phyloP scores from a whole-genome alignment of 108 stramenopile genomes.

The Fragilariopsis cylindrus region DNA sequence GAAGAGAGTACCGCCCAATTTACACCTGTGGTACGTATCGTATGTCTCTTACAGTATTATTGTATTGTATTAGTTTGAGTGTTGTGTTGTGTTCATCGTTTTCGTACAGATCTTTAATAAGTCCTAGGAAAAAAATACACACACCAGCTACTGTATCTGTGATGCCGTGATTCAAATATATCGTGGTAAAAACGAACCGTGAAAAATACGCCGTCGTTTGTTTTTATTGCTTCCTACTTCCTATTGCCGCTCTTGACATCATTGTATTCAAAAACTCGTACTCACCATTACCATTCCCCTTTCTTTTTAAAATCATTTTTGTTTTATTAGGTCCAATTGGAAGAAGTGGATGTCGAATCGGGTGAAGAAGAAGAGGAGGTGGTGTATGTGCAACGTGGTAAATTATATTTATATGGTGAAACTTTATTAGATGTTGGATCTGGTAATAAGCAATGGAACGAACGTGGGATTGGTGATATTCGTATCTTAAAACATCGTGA shows the following conservation, averaged over 20 bases:
- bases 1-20: no score
- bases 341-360: constrained; percentile 97
- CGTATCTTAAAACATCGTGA: constrained; percentile 95
- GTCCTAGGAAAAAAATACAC: neutral
- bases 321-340: constrained; percentile 84
- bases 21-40: no score
- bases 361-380: constrained; percentile 97
- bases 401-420: constrained; percentile 97
- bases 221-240: neutral
- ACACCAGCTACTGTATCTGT: no score
- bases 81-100: neutral
- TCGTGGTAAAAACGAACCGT: neutral
- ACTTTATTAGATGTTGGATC: constrained; percentile 97
- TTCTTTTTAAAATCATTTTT: no score
- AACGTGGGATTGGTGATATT: constrained; percentile 96
- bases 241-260: no score
- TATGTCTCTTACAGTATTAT: no score
- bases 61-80: no score
- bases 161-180: neutral
- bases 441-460: constrained; percentile 96
- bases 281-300: neutral
- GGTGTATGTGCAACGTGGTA: constrained; percentile 77
- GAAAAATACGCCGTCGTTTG: neutral
- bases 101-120: neutral
- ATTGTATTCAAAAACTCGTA: neutral